Evolutionary conservation across 768 basidiomycete species (phyloP).

Genomic region (Hemileccinum rubropunctum): DNA sequence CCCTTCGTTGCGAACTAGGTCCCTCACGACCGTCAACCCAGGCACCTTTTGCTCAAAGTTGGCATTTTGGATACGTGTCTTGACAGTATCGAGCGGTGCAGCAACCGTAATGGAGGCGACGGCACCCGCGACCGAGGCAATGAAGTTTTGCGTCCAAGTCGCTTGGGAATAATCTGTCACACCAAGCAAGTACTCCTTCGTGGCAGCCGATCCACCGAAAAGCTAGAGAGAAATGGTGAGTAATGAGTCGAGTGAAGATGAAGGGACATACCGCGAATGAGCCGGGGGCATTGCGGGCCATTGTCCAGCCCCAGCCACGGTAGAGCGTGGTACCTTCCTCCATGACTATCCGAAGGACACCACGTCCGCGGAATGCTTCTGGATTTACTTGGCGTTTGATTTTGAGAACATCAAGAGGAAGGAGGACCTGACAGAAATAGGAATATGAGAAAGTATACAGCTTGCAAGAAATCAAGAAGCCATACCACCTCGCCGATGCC

Average conservation of each 20-base stretch:
- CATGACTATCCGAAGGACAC: conserved; percentile 81
- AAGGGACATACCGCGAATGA: conserved; percentile 78
- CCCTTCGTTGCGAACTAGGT: conserved; percentile 87
- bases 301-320: conserved; percentile 98
- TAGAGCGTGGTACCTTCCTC: conserved; percentile 93
- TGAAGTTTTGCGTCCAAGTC: conserved; percentile 97
- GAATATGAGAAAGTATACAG: not conserved
- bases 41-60: conserved; percentile 88
- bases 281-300: conserved; percentile 96
- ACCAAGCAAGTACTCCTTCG: conserved; percentile 91
- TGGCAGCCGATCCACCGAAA: conserved; percentile 92
- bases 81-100: conserved; percentile 93
- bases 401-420: conserved; percentile 95
- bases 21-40: conserved; percentile 78
- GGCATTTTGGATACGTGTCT: conserved; percentile 97
- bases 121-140: conserved; percentile 92
- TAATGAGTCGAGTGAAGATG: not conserved
- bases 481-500: conserved; percentile 93
- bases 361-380: conserved; percentile 95
- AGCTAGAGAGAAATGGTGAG: conserved; percentile 51
- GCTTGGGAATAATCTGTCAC: conserved; percentile 89
- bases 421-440: conserved; percentile 59
- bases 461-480: not conserved
- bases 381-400: conserved; percentile 99
- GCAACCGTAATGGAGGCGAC: conserved; percentile 95